Evolutionary conservation across 257 asterid species (phyloP), one percentile per base, ranked within the genome.

Genomic region (Catharanthus roseus): DNA sequence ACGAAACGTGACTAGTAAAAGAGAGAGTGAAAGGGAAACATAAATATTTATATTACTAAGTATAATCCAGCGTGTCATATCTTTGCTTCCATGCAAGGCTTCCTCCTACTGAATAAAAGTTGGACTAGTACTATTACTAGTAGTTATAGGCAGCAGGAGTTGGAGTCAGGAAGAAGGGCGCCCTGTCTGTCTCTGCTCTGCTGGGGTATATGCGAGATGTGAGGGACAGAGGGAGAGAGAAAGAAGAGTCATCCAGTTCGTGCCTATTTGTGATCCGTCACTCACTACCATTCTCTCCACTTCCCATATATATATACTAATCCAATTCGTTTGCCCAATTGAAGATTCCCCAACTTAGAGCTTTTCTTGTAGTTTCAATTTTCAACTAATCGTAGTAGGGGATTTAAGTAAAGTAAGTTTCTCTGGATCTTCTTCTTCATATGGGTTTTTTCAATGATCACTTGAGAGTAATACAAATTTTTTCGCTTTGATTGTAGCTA

Each of bases 41-140:
- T 0, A 34, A 34, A 19, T 18, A 9, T 61, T 15, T 15, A 11
- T 5, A 2, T 1, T 2, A 31, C 29, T 10, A 11, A 34, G 16
- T 57, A 3, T 18, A 61, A 62, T 62, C 67, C 67, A 21, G 67
- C 76, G 78, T 67, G 81, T 77, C 65, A 38, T 77, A 77, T 77
- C 81, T 85, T 83, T 81, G 80, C 84, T 82, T 79, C 88, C 91
- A 85, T 82, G 89, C 92, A 87, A 83, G 85, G 77, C 80, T 82
- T 75, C 71, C 67, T 62, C 62, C 74, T 23, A 56, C 72, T 76
- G 28, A n/a, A n/a, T 67, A 61, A 57, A 33, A 41, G 47, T n/a
- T n/a, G n/a, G n/a, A n/a, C n/a, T n/a, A n/a, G n/a, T n/a, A n/a
- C n/a, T n/a, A n/a, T n/a, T n/a, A n/a, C n/a, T 12, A 55, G 75